A percentile compares a stretch with the other conserved stretches of the same genome.
These are phyloP conservation scores for Candida qinlingensis DNA, from an alignment of 805 yeast species.

Conservation along the genomic window DNA sequence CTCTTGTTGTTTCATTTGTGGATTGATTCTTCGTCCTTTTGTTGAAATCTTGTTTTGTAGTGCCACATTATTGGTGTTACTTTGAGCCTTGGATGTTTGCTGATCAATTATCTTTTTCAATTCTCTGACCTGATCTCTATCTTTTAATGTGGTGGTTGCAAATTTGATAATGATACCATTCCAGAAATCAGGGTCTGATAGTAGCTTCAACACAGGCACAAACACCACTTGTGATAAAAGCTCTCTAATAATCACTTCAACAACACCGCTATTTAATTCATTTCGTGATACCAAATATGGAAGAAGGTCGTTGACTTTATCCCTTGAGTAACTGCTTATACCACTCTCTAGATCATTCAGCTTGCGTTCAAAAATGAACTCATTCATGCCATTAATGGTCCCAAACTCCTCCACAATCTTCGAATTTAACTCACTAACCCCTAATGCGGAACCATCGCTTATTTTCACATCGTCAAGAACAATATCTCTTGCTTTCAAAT, in stretches of 20 bases:
- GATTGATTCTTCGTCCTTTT: slow-evolving; percentile 27
- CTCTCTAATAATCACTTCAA: slow-evolving; percentile 51
- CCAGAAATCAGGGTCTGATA: slow-evolving; percentile 73
- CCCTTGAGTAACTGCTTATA: slow-evolving; percentile 46
- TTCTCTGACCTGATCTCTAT: slow-evolving; percentile 67
- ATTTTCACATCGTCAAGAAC: slow-evolving; percentile 23
- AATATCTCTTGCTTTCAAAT: slow-evolving; percentile 35
- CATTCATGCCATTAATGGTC: slow-evolving; percentile 45
- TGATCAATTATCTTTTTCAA: slow-evolving; percentile 64
- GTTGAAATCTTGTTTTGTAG: slow-evolving; percentile 11
- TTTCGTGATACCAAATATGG: slow-evolving; percentile 45
- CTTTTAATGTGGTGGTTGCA: slow-evolving; percentile 62
- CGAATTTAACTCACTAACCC: slow-evolving; percentile 30
- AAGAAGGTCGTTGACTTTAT: slow-evolving; percentile 36
- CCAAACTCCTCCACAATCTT: slow-evolving; percentile 37
- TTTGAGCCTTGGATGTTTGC: slow-evolving; percentile 31
- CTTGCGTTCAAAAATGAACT: slow-evolving; percentile 39
- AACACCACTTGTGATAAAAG: slow-evolving; percentile 55
- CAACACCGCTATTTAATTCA: slow-evolving; percentile 41
- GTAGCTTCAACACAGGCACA: slow-evolving; percentile 42
- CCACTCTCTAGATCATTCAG: slow-evolving; percentile 32
- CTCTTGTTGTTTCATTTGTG: slow-evolving; percentile 34
- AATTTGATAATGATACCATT: slow-evolving; percentile 57
- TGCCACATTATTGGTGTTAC: background rate
- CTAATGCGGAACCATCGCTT: slow-evolving; percentile 25